Evolutionary conservation across 257 asterid species (phyloP).

Genomic region (Hygrophila difformis): DNA sequence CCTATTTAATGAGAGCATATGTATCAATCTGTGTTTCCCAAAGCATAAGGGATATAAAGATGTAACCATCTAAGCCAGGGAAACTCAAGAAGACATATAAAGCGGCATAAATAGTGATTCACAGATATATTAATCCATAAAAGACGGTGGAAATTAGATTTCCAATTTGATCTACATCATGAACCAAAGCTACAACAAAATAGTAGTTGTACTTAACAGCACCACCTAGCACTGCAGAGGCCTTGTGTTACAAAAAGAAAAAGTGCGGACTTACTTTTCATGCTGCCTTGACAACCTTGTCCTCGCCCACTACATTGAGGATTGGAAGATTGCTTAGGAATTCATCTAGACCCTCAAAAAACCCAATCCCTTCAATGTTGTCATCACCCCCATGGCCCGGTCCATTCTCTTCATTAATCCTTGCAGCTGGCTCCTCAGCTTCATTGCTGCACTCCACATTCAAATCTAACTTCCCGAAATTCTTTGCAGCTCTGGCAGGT

Average conservation of each 20-base stretch:
- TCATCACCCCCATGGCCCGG: slow-evolving; percentile 67
- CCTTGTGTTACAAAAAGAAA: slow-evolving; percentile 35
- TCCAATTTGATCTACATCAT: slow-evolving; percentile 32
- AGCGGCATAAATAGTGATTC: slow-evolving; percentile 14
- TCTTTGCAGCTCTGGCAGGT: slow-evolving; percentile 64
- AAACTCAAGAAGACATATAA: slow-evolving; percentile 1
- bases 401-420: slow-evolving; percentile 47
- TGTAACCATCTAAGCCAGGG: not conserved
- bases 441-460: slow-evolving; percentile 91
- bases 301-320: slow-evolving; percentile 71
- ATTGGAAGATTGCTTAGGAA: slow-evolving; percentile 87
- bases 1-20: not conserved
- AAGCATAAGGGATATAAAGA: not conserved
- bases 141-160: slow-evolving; percentile 16
- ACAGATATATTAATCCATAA: slow-evolving; percentile 18
- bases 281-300: slow-evolving; percentile 71
- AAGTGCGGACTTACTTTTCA: slow-evolving; percentile 34
- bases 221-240: slow-evolving; percentile 9
- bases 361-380: slow-evolving; percentile 77
- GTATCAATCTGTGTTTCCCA: not conserved
- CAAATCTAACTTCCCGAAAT: slow-evolving; percentile 70
- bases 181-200: slow-evolving; percentile 28
- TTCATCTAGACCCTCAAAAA: slow-evolving; percentile 96
- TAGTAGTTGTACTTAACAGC: slow-evolving; percentile 21
- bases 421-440: slow-evolving; percentile 62